Base-by-base conservation (phyloP, 2,329 filamentous ascomycete species). In the Cladophialophora chaetospira region DNA sequence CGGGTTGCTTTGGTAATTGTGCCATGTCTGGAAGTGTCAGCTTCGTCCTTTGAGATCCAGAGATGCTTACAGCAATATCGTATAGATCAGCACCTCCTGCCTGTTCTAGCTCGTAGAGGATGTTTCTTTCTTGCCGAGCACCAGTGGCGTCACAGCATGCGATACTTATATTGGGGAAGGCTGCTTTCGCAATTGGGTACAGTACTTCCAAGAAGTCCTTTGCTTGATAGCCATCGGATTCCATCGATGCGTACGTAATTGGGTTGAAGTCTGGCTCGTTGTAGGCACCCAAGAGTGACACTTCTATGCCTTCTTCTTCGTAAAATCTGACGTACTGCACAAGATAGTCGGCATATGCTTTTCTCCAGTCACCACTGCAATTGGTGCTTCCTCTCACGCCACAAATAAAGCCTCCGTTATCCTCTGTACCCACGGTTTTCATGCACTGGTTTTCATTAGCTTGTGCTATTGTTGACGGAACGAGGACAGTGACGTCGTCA, bases 191-290 rank as follows among this genome's bases (percentile, higher is more conserved):
- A 15, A 74, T 71, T 6, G 71, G 66, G 19, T 70, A 68, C 4
- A 83, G 71, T n/a, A 78, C 70, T 49, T 71, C 69, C 68, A 83
- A 77, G 66, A 83, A 81, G 36, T 78, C 75, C 43, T 76, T 78
- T 3, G 79, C 79, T 69, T 81, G 71, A 13, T 69, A 72, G 50
- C 75, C 75, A 28, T 72, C 68, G 6, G 74, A 76, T 28, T 70
- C 69, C 79, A 82, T 82, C 4, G 71, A 73, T 9, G 78, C 77
- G 60, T 79, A 78, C 23, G 65, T 71, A 25, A 56, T 31, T 13
- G 61, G 55, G 9, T 52, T 61, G 57, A 68, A 72, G 53, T 78
- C 73, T 2, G 76, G 76, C 62, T 78, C 76, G 52, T 78, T 79
- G 53, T 77, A 66, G 58, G 78, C 77, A 8, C 74, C 76, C 10